Base-by-base conservation (phyloP, 768 basidiomycete genomes). In the Tylopilus subfusipes region DNA sequence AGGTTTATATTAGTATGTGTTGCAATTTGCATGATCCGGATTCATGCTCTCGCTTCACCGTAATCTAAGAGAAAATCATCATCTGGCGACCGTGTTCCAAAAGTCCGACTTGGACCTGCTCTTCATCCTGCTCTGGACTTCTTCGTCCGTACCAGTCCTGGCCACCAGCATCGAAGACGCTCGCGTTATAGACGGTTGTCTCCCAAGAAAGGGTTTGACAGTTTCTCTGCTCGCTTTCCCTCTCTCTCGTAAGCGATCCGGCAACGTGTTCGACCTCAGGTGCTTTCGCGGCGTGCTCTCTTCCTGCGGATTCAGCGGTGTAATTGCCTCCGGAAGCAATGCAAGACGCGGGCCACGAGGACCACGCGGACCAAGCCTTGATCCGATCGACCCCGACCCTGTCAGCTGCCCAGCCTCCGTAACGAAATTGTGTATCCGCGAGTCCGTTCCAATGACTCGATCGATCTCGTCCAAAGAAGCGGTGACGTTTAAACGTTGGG, bases 211-310 rank as follows among this genome's bases (percentile, higher is more conserved):
- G 8, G 70, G 65, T 39, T 21, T 58, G 40, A 66, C 57, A 2
- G 30, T n/a, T 7, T 55, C 60, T 33, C 54, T 60, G 39, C 21
- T 38, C 39, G 18, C 64, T 39, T 67, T 61, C 25, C 73, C 64
- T 58, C 78, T 80, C 49, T 78, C 73, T 52, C 76, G 73, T 5
- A 78, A 73, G 44, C 77, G 77, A 31, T 61, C 58, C 33, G 76
- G 65, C 66, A 83, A 80, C 19, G 67, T 70, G 40, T 61, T 59
- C 19, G 58, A 57, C 53, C 54, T 58, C 44, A 22, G 22, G 22
- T 58, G 56, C 61, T 56, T 65, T 54, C 54, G 63, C 49, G 63
- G 62, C 31, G 61, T 58, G 59, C 61, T 63, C 60, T 64, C 53
- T 56, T 58, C 56, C 53, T 63, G 57, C 34, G 63, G 42, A 54